Conservation (phyloP, 306 rosid genomes). For the Vicia faba region DNA sequence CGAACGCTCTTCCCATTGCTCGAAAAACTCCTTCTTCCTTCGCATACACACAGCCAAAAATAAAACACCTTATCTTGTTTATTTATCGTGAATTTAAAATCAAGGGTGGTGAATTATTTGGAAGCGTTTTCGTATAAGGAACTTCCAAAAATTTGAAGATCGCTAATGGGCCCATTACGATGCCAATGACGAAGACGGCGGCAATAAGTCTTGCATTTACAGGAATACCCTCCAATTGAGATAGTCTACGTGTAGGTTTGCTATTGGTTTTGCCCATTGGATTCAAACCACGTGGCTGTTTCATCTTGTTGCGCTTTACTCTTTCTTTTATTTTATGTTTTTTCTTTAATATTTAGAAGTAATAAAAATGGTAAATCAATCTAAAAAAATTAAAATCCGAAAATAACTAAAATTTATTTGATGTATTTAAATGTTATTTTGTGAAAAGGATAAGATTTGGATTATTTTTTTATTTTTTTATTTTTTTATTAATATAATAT, state of each 20-base stretch:
- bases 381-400: too few species aligned
- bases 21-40: background rate
- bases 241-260: background rate
- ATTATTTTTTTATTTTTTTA: too few species aligned
- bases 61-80: background rate
- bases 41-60: slow-evolving; percentile 16
- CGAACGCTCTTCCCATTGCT: slow-evolving; percentile 90
- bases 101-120: slow-evolving; percentile 38
- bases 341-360: too few species aligned
- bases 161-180: slow-evolving; percentile 15
- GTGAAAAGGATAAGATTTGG: too few species aligned
- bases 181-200: slow-evolving; percentile 28
- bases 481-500: too few species aligned
- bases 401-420: too few species aligned
- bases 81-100: slow-evolving; percentile 13
- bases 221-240: background rate
- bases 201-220: slow-evolving; percentile 12
- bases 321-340: too few species aligned
- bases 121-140: slow-evolving; percentile 43
- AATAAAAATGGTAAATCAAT: too few species aligned
- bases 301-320: too few species aligned
- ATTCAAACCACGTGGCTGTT: background rate
- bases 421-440: too few species aligned
- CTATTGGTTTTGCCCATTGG: background rate
- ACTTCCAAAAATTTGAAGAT: slow-evolving; percentile 41